phyloP scores from a whole-genome alignment of 495 filamentous ascomycete genomes.

The Hypoxylon intermedium region DNA sequence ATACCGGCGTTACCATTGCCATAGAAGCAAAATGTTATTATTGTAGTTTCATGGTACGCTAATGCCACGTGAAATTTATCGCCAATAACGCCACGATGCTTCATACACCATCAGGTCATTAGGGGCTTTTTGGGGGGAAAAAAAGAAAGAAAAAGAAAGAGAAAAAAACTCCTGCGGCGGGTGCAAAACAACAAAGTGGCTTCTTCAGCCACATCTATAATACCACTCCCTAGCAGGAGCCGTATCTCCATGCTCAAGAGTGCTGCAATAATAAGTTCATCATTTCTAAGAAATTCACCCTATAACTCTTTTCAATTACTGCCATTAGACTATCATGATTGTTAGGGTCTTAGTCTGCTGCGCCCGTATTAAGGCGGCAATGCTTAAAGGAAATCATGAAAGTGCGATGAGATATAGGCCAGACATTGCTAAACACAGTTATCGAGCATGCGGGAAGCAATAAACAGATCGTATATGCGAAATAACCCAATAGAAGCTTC shows the following conservation, averaged over 20 bases:
- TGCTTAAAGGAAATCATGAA: constrained; percentile 13
- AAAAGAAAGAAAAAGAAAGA: no score
- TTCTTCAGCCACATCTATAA: constrained; percentile 10
- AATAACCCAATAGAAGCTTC: not conserved
- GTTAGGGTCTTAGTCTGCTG: constrained; percentile 20
- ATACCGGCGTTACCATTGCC: not conserved
- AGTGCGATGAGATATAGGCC: not conserved
- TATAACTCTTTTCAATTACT: constrained; percentile 8
- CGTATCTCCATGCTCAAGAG: constrained; percentile 4
- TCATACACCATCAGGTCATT: constrained; percentile 4
- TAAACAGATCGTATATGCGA: not conserved
- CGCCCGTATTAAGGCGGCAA: constrained; percentile 10
- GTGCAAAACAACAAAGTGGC: constrained; percentile 8
- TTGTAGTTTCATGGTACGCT: constrained; percentile 14
- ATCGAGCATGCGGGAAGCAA: not conserved
- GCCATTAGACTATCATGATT: constrained; percentile 37
- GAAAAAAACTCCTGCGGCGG: constrained; percentile 3
- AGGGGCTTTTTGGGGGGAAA: no score
- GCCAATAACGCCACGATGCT: constrained; percentile 18
- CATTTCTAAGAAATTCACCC: not conserved
- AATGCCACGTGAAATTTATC: constrained; percentile 9
- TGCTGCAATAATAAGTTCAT: not conserved
- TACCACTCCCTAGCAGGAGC: not conserved
- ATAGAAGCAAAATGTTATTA: not conserved
- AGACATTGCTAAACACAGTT: not conserved